Evolutionary conservation across 2,329 filamentous ascomycete genomes (phyloP).

Genomic region (Colletotrichum acutatum): DNA sequence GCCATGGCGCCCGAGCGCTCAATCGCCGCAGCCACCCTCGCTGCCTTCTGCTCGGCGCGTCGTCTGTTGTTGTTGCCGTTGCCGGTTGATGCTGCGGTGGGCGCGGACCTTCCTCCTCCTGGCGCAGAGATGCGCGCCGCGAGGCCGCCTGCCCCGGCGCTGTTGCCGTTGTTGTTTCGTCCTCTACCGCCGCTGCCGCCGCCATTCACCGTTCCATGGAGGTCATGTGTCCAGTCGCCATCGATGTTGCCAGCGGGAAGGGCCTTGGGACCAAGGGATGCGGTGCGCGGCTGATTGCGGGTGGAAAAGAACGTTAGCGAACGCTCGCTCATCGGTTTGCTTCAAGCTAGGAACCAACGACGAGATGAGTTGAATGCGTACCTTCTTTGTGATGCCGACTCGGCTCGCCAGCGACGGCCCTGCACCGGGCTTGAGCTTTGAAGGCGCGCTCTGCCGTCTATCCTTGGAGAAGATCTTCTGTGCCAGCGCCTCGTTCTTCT

Average conservation of each 20-base stretch:
- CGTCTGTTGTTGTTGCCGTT: background rate
- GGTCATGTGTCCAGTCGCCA: conserved; percentile 77
- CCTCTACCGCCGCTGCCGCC: conserved; percentile 38
- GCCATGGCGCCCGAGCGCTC: conserved; percentile 49
- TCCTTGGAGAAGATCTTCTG: conserved; percentile 75
- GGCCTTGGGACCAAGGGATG: conserved; percentile 45
- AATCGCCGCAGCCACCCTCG: conserved; percentile 58
- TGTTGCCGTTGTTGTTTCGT: conserved; percentile 39
- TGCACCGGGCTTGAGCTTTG: conserved; percentile 55
- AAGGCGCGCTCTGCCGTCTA: conserved; percentile 67
- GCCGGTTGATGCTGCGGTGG: conserved; percentile 31
- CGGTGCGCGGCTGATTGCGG: conserved; percentile 41
- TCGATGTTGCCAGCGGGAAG: conserved; percentile 66
- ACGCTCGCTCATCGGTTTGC: background rate
- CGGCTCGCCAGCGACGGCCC: conserved; percentile 75
- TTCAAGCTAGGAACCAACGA: background rate
- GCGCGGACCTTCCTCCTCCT: conserved; percentile 47
- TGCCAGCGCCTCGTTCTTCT: conserved; percentile 78
- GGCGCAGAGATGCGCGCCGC: conserved; percentile 58
- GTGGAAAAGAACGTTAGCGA: conserved; percentile 35
- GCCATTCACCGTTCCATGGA: conserved; percentile 62
- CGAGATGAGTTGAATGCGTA: conserved; percentile 44
- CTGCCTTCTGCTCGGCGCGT: conserved; percentile 47
- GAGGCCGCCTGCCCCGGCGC: conserved; percentile 48
- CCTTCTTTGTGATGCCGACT: conserved; percentile 82